phyloP scores from a whole-genome alignment of 2,329 filamentous ascomycete genomes.

The Neonectria punicea region DNA sequence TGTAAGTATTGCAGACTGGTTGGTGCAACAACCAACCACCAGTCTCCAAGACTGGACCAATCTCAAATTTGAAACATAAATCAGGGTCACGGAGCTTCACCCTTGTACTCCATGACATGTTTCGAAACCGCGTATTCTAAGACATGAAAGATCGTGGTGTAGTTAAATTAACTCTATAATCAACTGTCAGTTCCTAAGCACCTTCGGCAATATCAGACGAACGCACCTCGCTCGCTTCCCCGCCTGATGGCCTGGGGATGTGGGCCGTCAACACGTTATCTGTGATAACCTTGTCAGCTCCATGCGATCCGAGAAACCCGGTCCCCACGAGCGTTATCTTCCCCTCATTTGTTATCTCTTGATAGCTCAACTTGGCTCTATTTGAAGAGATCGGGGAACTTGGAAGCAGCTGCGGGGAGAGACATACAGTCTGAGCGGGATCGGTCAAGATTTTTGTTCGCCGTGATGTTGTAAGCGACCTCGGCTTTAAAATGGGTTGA shows the following conservation, averaged over 20 bases:
- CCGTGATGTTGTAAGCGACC: not conserved
- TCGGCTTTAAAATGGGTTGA: not conserved
- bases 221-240: not conserved
- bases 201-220: not conserved
- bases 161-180: not conserved
- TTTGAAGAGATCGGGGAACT: not conserved
- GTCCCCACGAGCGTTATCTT: constrained; percentile 16
- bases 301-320: not conserved
- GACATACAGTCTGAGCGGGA: not conserved
- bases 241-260: not conserved
- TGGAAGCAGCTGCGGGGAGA: not conserved
- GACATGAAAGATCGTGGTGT: too few relatives aligned
- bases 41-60: not conserved
- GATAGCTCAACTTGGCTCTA: not conserved
- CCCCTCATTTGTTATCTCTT: constrained; percentile 2
- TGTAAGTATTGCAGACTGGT: not conserved
- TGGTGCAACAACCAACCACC: not conserved
- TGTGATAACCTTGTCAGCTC: not conserved
- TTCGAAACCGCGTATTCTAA: not conserved
- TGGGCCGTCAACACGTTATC: constrained; percentile 5
- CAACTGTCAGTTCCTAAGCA: not conserved
- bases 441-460: constrained; percentile 1
- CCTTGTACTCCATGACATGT: not conserved
- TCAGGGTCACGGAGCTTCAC: not conserved
- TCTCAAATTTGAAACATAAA: not conserved